Base-by-base conservation (phyloP, 23 red algal genomes). In the Agarophyton chilense region DNA sequence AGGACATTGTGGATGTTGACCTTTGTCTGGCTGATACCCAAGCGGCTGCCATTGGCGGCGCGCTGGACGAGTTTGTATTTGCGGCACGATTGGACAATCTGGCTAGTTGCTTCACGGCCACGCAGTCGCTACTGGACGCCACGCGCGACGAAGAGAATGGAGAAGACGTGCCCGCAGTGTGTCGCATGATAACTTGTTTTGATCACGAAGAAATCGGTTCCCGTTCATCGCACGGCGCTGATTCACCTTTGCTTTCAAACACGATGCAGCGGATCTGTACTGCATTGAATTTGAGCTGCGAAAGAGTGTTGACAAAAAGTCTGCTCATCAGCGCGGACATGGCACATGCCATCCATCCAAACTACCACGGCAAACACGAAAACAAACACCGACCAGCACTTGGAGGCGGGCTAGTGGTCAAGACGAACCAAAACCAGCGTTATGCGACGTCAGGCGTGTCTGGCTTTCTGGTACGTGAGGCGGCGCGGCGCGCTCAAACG, bases 141-240 rank as follows among this genome's bases (percentile, higher is more conserved):
- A 45, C 46, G 33, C 13, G 40, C 18, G 43, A 49, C 10, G 62
- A 39, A 11, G 76, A 12, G 7, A 61, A 33, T 12, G 70, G 26
- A 10, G 68, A 46, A 13, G 5, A 25, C 13, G 21, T 49, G 43
- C 40, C 68, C 21, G n/a, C 13, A 24, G 40, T 73, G 11, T 61
- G 86, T 26, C 76, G 89, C 32, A 62, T 96, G 85, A 78, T 96
- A 16, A 65, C 52, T 72, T 83, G 85, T 36, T 96, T 96, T 46
- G 94, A 96, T 74, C 94, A 96, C 74, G 94, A 96, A 43, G 94
- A 96, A 83, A 68, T 92, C 33, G 94, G 94, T 41, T 93, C 89
- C 33, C 51, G 54, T 1, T 89, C 81, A 7, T 78, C 89, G 49
- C 72, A 83, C 18, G 94, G 94, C 42, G 94, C 94, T 34, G 63